phyloP scores from a whole-genome alignment of 805 yeast genomes.

The Nakazawaea ambrosiae region DNA sequence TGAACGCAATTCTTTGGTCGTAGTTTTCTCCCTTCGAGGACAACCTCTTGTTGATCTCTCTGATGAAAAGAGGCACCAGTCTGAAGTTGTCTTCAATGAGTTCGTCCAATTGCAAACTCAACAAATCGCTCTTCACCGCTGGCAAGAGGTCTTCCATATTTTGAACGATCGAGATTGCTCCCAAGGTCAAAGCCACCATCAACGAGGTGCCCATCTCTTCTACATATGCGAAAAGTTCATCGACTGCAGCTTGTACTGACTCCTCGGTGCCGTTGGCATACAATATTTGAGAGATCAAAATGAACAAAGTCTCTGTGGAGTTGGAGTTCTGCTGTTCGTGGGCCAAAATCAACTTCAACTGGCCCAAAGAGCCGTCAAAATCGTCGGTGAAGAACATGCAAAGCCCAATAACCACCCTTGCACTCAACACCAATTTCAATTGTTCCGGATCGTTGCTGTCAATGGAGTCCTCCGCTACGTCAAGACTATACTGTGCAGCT shows the following conservation, averaged over 20 bases:
- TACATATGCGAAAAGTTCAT: conserved; percentile 66
- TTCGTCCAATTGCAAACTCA: conserved; percentile 37
- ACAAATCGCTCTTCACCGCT: conserved; percentile 62
- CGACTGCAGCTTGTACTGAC: conserved; percentile 75
- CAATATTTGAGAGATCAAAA: conserved; percentile 70
- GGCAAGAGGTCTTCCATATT: conserved; percentile 47
- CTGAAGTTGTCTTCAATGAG: conserved; percentile 43
- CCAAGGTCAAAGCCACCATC: conserved; percentile 63
- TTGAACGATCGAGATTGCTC: conserved; percentile 70
- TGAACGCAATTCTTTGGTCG: conserved; percentile 54
- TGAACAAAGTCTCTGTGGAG: conserved; percentile 43
- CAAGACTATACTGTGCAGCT: conserved; percentile 48
- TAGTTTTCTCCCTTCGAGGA: conserved; percentile 10
- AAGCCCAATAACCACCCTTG: conserved; percentile 52
- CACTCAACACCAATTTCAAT: conserved; percentile 5
- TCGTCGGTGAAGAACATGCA: conserved; percentile 56
- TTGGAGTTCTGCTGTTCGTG: conserved; percentile 25
- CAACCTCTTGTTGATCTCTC: conserved; percentile 41
- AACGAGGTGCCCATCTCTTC: conserved; percentile 60
- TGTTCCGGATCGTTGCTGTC: conserved; percentile 24
- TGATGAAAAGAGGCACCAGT: conserved; percentile 52
- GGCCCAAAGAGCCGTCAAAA: conserved; percentile 58
- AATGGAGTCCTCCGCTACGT: conserved; percentile 33
- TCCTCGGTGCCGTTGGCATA: conserved; percentile 73
- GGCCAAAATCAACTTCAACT: conserved; percentile 61